A percentile compares a stretch with the other conserved stretches of the same genome.
phyloP scores from a whole-genome alignment of 495 filamentous ascomycete genomes.

The Xylaria sp. region DNA sequence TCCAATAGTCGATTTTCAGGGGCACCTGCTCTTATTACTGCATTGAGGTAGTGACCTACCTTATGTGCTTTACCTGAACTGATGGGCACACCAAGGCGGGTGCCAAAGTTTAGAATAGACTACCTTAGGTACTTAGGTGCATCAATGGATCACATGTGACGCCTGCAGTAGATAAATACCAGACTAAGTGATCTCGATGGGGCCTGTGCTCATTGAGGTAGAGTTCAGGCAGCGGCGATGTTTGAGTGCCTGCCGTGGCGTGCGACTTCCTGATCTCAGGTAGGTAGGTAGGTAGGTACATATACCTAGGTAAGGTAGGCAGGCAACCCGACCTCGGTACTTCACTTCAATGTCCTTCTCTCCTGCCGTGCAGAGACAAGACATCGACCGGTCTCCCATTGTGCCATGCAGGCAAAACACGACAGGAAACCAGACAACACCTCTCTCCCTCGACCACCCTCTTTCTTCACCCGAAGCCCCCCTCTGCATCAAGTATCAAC shows the following conservation, averaged over 20 bases:
- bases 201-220: too few species aligned
- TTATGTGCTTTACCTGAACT: background rate
- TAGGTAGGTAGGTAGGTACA: too few species aligned
- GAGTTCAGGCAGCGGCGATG: background rate
- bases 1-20: background rate
- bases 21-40: background rate
- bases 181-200: background rate
- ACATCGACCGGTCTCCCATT: background rate
- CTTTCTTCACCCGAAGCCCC: background rate
- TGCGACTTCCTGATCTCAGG: too few species aligned
- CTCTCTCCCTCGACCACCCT: conserved; percentile 9
- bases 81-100: background rate
- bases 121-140: background rate
- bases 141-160: background rate
- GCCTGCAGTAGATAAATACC: background rate
- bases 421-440: background rate
- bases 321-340: background rate
- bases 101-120: background rate
- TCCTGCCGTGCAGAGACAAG: background rate
- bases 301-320: too few species aligned
- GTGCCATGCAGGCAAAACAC: background rate
- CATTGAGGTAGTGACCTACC: background rate
- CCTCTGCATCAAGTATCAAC: conserved; percentile 28
- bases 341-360: background rate
- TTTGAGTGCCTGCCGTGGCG: background rate